phyloP scores from a whole-genome alignment of 495 filamentous ascomycete genomes.

The Usnea hakonensis region DNA sequence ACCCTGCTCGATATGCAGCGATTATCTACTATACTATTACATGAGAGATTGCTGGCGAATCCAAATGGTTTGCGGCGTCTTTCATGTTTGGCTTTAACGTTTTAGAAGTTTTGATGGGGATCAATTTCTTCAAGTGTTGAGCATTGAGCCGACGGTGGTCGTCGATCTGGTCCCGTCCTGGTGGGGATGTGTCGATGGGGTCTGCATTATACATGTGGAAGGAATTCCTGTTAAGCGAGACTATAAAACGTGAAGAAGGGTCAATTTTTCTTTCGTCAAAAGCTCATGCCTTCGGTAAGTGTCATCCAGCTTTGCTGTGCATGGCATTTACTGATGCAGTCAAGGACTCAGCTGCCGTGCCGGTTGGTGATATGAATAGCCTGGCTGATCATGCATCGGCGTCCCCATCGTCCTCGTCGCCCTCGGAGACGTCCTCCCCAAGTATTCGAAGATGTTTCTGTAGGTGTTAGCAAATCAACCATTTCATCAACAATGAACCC shows the following conservation, averaged over 20 bases:
- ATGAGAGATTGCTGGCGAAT: too few species aligned
- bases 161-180: too few species aligned
- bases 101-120: too few species aligned
- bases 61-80: too few species aligned
- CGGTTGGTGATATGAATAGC: neutral
- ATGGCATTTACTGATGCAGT: neutral
- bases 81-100: too few species aligned
- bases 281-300: neutral
- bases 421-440: conserved; percentile 69
- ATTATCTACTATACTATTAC: neutral
- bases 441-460: conserved; percentile 66
- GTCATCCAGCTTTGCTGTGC: neutral
- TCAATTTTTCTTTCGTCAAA: neutral
- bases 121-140: too few species aligned
- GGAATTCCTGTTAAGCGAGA: neutral
- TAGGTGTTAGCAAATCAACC: conserved; percentile 24
- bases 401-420: conserved; percentile 63
- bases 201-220: too few species aligned
- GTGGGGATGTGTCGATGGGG: too few species aligned
- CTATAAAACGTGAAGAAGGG: neutral
- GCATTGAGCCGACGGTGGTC: too few species aligned
- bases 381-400: conserved; percentile 37
- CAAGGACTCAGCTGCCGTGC: neutral
- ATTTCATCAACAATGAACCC: neutral
- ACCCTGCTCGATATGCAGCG: neutral